Evolutionary conservation across 306 rosid genomes (phyloP).

Genomic region (Prunus salicina): DNA sequence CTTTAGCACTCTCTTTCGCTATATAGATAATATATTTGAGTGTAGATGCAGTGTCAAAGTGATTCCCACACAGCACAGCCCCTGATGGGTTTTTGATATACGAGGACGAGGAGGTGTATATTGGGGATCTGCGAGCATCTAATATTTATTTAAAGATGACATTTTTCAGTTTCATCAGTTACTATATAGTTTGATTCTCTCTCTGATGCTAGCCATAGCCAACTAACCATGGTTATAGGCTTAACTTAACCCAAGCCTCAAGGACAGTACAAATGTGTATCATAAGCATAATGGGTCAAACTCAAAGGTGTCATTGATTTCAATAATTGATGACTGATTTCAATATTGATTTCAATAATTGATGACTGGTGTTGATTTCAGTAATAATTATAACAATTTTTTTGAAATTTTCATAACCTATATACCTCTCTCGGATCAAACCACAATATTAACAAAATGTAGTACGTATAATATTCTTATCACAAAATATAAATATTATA

Average conservation of each 20-base stretch:
- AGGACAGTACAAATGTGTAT: neutral
- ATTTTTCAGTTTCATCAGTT: neutral
- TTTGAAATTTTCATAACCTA: neutral
- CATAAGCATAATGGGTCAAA: constrained; percentile 5
- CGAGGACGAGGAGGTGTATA: constrained; percentile 15
- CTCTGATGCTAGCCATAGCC: neutral
- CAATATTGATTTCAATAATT: constrained; percentile 8
- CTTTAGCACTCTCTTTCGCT: neutral
- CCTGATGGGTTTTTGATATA: neutral
- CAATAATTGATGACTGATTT: constrained; percentile 4
- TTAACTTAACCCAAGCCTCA: neutral
- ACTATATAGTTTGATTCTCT: neutral
- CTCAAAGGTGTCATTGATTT: neutral
- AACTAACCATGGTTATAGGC: neutral
- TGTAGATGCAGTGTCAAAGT: neutral
- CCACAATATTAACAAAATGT: no score
- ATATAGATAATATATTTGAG: neutral
- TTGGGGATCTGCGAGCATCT: constrained; percentile 32
- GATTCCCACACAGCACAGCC: neutral
- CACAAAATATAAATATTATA: no score
- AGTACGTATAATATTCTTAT: no score
- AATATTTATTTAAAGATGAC: neutral
- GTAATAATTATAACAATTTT: neutral
- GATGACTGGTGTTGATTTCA: neutral
- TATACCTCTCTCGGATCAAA: neutral